Evolutionary conservation across 2,329 filamentous ascomycete genomes (phyloP).

Genomic region (Botrytis paeoniae): DNA sequence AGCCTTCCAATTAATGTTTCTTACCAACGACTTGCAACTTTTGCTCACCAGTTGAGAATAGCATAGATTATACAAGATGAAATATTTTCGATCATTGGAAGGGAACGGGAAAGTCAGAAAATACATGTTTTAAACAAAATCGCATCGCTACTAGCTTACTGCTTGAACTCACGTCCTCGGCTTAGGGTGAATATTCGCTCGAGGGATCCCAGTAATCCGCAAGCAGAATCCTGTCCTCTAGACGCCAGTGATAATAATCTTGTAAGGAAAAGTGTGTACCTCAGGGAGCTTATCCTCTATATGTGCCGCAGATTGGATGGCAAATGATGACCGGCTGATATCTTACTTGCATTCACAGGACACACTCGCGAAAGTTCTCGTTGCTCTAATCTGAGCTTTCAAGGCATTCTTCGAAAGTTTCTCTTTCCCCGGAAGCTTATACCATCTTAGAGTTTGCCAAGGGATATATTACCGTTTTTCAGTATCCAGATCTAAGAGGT

Average conservation of each 20-base stretch:
- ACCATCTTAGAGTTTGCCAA: not conserved
- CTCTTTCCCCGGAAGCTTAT: not conserved
- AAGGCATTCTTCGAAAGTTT: not conserved
- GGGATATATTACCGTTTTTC: not conserved
- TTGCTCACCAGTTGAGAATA: not conserved
- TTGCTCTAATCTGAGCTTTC: not conserved
- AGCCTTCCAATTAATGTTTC: not conserved
- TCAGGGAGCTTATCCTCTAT: not conserved
- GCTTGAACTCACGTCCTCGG: fast-evolving
- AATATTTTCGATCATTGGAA: fast-evolving
- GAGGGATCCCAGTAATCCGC: not conserved
- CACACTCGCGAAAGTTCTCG: not conserved
- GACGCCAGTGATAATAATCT: not conserved
- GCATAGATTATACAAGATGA: not conserved
- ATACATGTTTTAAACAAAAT: not conserved
- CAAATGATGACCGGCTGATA: not conserved
- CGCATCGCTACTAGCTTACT: not conserved
- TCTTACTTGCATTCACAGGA: not conserved
- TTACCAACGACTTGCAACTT: not conserved
- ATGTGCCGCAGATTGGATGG: not conserved
- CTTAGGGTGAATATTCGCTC: fast-evolving
- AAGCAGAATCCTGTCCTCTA: not conserved
- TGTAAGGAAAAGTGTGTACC: not conserved
- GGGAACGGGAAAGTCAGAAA: not conserved
- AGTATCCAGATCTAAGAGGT: not conserved